These are phyloP conservation scores for Manihot esculenta DNA, from an alignment of 441 rosid genomes.

Conservation along the genomic window DNA sequence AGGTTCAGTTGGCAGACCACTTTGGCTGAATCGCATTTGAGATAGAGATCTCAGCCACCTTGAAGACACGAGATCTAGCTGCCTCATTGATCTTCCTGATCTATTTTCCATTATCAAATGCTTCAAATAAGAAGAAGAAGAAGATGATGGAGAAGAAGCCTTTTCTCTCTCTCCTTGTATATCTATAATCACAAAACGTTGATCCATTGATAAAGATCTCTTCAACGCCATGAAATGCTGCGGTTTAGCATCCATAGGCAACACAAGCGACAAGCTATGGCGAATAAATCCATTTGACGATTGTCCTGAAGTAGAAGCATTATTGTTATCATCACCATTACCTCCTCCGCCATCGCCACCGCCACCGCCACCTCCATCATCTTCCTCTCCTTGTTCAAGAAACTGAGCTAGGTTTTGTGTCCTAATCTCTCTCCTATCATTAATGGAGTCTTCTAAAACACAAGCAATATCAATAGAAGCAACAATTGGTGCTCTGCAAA, in stretches of 20 bases:
- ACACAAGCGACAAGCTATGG: slow-evolving; percentile 30
- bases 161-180: slow-evolving; percentile 9
- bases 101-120: slow-evolving; percentile 7
- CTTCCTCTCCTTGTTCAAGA: slow-evolving; percentile 1
- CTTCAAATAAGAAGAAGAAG: slow-evolving; percentile 14
- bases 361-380: neutral
- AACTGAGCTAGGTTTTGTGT: slow-evolving; percentile 5
- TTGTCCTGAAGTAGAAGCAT: neutral
- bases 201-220: slow-evolving; percentile 49
- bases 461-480: neutral
- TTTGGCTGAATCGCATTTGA: slow-evolving; percentile 27
- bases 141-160: slow-evolving; percentile 4
- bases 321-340: neutral
- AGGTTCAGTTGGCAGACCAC: slow-evolving; percentile 4
- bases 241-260: slow-evolving; percentile 25
- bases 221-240: slow-evolving; percentile 19
- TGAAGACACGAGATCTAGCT: slow-evolving; percentile 34
- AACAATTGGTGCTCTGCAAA: slow-evolving; percentile 41
- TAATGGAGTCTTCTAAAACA: neutral
- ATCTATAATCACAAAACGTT: slow-evolving; percentile 26
- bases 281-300: slow-evolving; percentile 20
- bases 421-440: neutral
- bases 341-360: neutral
- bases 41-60: slow-evolving; percentile 37
- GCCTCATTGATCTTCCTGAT: slow-evolving; percentile 22